Base-by-base conservation (phyloP, 1,139 yeast species). In the Barnettozyma hawaiiensis region DNA sequence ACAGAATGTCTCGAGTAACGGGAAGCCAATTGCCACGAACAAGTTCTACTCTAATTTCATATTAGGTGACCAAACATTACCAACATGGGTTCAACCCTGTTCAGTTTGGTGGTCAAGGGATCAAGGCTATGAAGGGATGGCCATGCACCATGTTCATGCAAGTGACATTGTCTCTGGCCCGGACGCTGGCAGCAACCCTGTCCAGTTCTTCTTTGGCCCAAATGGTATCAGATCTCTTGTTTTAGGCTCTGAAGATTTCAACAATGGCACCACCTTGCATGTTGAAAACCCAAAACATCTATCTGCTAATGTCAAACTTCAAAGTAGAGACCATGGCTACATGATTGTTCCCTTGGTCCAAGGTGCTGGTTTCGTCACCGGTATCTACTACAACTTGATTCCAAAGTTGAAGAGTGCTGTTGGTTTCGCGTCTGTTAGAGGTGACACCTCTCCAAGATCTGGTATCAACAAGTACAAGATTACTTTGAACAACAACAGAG, bases 11-110 rank as follows among this genome's bases (percentile, higher is more conserved):
- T 66, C 68, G 33, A 54, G 51, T 32, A 48, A 52, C n/a, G 35
- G 32, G 15, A 64, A 58, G 14, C 86, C 95, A 7, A 71, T 79
- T 37, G 78, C 78, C 50, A 87, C 97, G 16, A 89, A 89, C 65
- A 86, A 87, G 60, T 89, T 86, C 62, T 87, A 84, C 60, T 82
- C 85, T 9, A 89, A 89, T 62, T 65, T 87, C 59, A 65, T 86
- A 47, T 72, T 89, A 20, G 92, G 72, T 1, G 65, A 66, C 33
- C 92, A 85, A 57, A 73, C 75, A 10, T 64, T 75, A 42, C 82
- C 76, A 3, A 75, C 81, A 5, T 86, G 85, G 81, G 76, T 95
- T 2, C 89, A 82, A 55, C 97, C 97, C 2, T 87, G 85, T 58
- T 79, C 87, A 2, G 63, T 87, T 35, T 85, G 86, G 81, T 79